Conservation (phyloP, 352 stramenopile genomes). For the Pythium folliculosum region DNA sequence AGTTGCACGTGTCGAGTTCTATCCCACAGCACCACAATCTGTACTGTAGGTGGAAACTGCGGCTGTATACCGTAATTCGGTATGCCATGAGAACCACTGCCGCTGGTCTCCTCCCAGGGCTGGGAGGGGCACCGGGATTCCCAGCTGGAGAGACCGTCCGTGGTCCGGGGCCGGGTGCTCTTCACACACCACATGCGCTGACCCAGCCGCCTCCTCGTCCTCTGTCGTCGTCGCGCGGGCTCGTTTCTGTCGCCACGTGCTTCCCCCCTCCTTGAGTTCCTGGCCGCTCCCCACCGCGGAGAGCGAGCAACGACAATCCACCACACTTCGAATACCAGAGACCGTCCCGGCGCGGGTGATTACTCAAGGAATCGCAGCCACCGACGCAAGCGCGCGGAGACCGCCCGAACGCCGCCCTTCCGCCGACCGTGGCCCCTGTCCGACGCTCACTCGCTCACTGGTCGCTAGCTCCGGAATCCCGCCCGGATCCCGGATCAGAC, state of each 20-base stretch:
- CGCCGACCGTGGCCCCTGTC: not conserved
- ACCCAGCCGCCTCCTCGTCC: not conserved
- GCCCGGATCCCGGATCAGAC: not conserved
- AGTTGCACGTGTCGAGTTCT: not conserved
- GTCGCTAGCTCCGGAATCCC: not conserved
- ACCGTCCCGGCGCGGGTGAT: conserved; percentile 5
- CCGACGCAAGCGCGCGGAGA: not conserved
- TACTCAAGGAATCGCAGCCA: conserved; percentile 13
- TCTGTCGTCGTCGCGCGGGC: not conserved
- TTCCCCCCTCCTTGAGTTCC: not conserved
- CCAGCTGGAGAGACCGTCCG: not conserved
- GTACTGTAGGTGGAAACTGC: not conserved
- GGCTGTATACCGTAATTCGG: not conserved
- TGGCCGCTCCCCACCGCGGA: no score
- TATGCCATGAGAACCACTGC: not conserved
- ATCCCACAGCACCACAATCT: no score
- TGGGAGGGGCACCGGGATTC: no score
- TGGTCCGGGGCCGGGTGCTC: not conserved
- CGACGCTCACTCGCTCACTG: not conserved
- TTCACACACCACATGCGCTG: not conserved
- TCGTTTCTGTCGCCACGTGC: not conserved
- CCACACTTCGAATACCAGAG: not conserved
- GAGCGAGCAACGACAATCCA: no score
- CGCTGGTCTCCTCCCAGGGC: not conserved
- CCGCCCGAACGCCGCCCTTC: not conserved